phyloP scores from a whole-genome alignment of 1,139 yeast species.

The Suhomyces bolitotheri region DNA sequence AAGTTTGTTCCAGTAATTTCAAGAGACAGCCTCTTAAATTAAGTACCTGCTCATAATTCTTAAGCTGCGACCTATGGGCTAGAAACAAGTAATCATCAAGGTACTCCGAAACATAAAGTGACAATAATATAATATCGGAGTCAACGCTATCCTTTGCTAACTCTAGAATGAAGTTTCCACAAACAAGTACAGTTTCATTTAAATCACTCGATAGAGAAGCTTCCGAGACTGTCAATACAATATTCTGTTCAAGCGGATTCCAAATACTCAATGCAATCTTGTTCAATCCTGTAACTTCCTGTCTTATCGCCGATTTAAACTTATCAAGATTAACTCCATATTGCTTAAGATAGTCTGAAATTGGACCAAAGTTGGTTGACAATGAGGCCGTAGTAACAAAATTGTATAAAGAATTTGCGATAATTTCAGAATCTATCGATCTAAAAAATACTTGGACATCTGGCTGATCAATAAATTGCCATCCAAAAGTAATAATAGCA shows the following conservation, averaged over 20 bases:
- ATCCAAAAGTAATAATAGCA: constrained; percentile 11
- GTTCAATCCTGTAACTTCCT: constrained; percentile 16
- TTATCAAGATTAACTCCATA: constrained; percentile 6
- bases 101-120: constrained; percentile 26
- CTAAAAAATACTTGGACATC: constrained; percentile 13
- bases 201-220: neutral
- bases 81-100: constrained; percentile 30
- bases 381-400: constrained; percentile 14
- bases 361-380: constrained; percentile 17
- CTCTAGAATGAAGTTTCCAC: constrained; percentile 15
- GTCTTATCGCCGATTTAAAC: constrained; percentile 11
- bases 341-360: constrained; percentile 18
- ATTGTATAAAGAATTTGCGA: constrained; percentile 10
- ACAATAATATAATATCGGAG: constrained; percentile 7
- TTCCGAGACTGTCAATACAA: constrained; percentile 30
- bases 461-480: constrained; percentile 16
- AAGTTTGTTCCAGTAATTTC: neutral
- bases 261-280: constrained; percentile 38
- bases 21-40: constrained; percentile 5
- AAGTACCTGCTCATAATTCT: constrained; percentile 8
- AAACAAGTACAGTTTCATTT: constrained; percentile 4
- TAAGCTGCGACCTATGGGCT: constrained; percentile 4
- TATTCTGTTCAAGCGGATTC: constrained; percentile 45
- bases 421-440: constrained; percentile 3
- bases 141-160: constrained; percentile 2